Evolutionary conservation across 768 basidiomycete species (phyloP).

Genomic region (Boletus reticuloceps): DNA sequence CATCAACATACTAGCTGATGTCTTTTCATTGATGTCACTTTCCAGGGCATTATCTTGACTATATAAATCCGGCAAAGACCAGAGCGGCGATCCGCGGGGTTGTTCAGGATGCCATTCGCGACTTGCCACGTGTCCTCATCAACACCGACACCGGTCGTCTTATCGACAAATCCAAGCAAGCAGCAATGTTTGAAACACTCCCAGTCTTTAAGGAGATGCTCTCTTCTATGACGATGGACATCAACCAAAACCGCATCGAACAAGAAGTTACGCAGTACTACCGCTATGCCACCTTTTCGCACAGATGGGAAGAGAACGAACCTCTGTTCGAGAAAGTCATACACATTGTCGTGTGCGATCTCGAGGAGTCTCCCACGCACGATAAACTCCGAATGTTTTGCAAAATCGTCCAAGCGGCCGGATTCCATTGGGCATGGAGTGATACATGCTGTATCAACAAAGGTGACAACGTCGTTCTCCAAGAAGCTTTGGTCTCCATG

Average conservation of each 20-base stretch:
- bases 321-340: slow-evolving; percentile 6
- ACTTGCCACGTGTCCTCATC: slow-evolving; percentile 7
- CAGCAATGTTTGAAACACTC: slow-evolving; percentile 1
- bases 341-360: slow-evolving; percentile 2
- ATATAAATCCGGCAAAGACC: neutral
- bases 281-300: slow-evolving; percentile 10
- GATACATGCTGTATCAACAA: slow-evolving; percentile 14
- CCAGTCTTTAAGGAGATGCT: slow-evolving; percentile 8
- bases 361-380: slow-evolving; percentile 5
- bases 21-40: neutral
- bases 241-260: slow-evolving; percentile 3
- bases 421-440: slow-evolving; percentile 8
- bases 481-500: slow-evolving; percentile 5
- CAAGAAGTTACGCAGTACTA: slow-evolving; percentile 3
- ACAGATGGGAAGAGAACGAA: slow-evolving; percentile 9
- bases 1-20: neutral
- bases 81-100: neutral
- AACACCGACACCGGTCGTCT: slow-evolving; percentile 9
- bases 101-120: slow-evolving; percentile 1
- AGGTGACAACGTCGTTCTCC: neutral
- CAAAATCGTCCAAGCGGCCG: slow-evolving; percentile 1
- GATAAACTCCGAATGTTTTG: slow-evolving; percentile 6
- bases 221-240: slow-evolving; percentile 9
- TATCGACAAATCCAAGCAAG: neutral
- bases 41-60: neutral